These are phyloP conservation scores for Pichia norvegensis DNA, from an alignment of 1,139 yeast species.

Conservation along the genomic window DNA sequence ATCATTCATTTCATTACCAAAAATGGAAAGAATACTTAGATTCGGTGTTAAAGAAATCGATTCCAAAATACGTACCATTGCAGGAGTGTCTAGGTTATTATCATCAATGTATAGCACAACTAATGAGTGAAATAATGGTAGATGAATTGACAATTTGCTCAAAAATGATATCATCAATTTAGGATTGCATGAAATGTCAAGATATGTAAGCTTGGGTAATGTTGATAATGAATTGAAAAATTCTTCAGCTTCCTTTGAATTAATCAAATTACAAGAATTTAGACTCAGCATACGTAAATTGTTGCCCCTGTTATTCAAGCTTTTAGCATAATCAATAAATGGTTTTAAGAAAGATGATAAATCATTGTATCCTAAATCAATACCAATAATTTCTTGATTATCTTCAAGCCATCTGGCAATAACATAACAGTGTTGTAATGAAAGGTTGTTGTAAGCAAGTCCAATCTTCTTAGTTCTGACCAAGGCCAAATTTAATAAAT, in stretches of 20 bases:
- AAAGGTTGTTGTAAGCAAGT: constrained; percentile 57
- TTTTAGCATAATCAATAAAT: constrained; percentile 36
- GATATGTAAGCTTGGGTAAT: constrained; percentile 49
- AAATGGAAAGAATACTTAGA: constrained; percentile 50
- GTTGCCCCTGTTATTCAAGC: constrained; percentile 17
- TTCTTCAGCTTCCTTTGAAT: constrained; percentile 21
- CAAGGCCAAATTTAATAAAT: constrained; percentile 49
- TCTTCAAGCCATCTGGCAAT: constrained; percentile 43
- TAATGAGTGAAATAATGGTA: constrained; percentile 53
- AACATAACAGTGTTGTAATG: constrained; percentile 41
- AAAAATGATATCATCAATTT: constrained; percentile 41
- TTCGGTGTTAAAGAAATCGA: constrained; percentile 53
- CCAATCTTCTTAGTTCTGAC: constrained; percentile 52
- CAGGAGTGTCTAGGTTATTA: constrained; percentile 41
- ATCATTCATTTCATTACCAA: constrained; percentile 50
- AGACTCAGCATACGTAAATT: constrained; percentile 40
- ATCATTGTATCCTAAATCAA: constrained; percentile 70
- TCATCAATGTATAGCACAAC: constrained; percentile 56
- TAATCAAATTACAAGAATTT: constrained; percentile 42
- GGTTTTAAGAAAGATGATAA: constrained; percentile 42
- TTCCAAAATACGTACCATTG: constrained; percentile 51
- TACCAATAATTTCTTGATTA: constrained; percentile 34
- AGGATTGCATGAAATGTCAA: constrained; percentile 63
- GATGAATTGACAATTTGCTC: constrained; percentile 40
- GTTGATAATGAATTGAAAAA: constrained; percentile 31